Evolutionary conservation across 2,329 filamentous ascomycete species (phyloP).

Genomic region (Byssothecium circinans): DNA sequence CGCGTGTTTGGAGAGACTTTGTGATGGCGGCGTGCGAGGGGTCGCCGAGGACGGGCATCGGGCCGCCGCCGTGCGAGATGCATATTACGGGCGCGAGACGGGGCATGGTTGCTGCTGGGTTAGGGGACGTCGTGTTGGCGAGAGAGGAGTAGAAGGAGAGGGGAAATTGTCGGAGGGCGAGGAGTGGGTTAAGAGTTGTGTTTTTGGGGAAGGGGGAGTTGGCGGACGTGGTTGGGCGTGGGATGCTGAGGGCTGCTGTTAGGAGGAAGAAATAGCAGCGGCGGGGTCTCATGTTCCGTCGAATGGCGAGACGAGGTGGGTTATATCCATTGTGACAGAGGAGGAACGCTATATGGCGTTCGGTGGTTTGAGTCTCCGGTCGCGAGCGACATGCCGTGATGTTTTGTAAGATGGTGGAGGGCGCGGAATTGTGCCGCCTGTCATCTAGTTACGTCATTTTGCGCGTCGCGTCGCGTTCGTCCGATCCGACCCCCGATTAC

Average conservation of each 20-base stretch:
- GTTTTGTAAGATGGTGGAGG: slow-evolving; percentile 4
- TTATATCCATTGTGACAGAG: not conserved
- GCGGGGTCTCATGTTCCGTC: slow-evolving; percentile 18
- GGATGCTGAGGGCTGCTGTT: slow-evolving; percentile 1
- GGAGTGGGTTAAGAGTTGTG: slow-evolving; percentile 27
- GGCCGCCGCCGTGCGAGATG: slow-evolving; percentile 50
- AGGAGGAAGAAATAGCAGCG: slow-evolving; percentile 4
- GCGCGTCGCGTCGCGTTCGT: not conserved
- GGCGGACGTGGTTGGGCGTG: slow-evolving; percentile 6
- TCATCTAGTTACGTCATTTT: not conserved
- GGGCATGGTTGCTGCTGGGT: slow-evolving; percentile 26
- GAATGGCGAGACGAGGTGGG: slow-evolving; percentile 1
- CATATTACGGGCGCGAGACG: slow-evolving; percentile 44
- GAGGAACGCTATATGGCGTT: not conserved
- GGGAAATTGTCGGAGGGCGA: slow-evolving; percentile 29
- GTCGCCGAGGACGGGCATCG: slow-evolving; percentile 61
- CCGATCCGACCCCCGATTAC: no score
- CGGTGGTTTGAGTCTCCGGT: not conserved
- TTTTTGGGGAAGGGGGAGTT: slow-evolving; percentile 12
- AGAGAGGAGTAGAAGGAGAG: slow-evolving; percentile 19
- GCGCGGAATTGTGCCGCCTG: slow-evolving; percentile 5
- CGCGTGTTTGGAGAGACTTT: slow-evolving; percentile 54
- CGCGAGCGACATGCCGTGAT: not conserved
- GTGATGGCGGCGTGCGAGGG: slow-evolving; percentile 55
- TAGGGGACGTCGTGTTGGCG: not conserved